Evolutionary conservation across 345 rosid genomes (phyloP).

Genomic region (Euphorbia lathyris): DNA sequence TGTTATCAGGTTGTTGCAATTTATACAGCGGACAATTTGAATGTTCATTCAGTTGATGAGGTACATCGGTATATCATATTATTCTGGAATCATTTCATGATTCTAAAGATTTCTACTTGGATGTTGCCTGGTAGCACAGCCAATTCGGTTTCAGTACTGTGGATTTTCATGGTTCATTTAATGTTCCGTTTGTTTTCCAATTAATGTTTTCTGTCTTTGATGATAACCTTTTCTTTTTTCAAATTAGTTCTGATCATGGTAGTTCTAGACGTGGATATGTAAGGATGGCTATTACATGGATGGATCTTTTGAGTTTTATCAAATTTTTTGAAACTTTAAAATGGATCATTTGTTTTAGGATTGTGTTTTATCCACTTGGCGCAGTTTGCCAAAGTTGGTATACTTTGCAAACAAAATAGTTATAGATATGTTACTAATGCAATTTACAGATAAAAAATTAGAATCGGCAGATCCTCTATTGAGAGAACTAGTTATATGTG

Average conservation of each 20-base stretch:
- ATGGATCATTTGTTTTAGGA: background rate
- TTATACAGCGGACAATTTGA: conserved; percentile 85
- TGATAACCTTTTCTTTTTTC: background rate
- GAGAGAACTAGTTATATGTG: background rate
- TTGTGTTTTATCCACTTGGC: background rate
- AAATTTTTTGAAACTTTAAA: background rate
- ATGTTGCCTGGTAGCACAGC: background rate
- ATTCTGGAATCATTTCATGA: background rate
- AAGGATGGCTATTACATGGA: background rate
- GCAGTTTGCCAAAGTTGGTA: background rate
- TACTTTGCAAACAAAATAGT: background rate
- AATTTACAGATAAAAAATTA: background rate
- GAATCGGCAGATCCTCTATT: background rate
- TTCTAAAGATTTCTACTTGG: background rate
- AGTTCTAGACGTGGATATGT: background rate
- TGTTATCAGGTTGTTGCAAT: conserved; percentile 64
- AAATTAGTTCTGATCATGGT: background rate
- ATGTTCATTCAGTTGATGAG: conserved; percentile 89
- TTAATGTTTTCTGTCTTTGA: background rate
- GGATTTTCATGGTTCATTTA: background rate
- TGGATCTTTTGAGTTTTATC: background rate
- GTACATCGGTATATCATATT: conserved; percentile 28
- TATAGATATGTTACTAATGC: background rate
- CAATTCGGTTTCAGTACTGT: background rate
- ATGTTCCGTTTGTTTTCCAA: background rate